Evolutionary conservation across 768 basidiomycete genomes (phyloP).

Genomic region (Lactifluus subvellereus): DNA sequence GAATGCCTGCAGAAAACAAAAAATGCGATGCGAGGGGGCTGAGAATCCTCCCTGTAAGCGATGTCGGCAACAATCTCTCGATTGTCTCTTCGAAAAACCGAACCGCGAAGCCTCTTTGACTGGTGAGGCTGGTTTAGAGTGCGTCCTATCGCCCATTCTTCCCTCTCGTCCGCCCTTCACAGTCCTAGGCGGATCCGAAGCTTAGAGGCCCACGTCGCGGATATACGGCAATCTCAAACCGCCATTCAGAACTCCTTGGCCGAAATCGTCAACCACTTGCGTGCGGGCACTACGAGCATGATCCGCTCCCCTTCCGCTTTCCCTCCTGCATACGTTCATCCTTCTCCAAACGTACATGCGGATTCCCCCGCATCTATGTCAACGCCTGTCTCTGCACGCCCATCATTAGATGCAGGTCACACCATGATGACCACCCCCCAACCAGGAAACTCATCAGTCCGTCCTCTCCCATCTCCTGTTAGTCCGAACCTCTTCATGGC

Average conservation of each 20-base stretch:
- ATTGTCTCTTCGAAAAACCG: slow-evolving; percentile 95
- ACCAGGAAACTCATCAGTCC: slow-evolving; percentile 29
- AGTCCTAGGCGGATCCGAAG: slow-evolving; percentile 75
- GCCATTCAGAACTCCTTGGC: slow-evolving; percentile 74
- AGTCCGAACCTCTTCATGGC: not conserved
- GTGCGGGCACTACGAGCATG: slow-evolving; percentile 42
- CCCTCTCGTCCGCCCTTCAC: not conserved
- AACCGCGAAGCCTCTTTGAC: slow-evolving; percentile 80
- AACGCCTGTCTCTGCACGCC: slow-evolving; percentile 35
- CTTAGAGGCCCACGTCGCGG: slow-evolving; percentile 80
- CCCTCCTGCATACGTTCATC: slow-evolving; percentile 49
- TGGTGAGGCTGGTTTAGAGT: slow-evolving; percentile 88
- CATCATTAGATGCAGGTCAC: slow-evolving; percentile 26
- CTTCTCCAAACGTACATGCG: slow-evolving; percentile 63
- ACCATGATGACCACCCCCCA: slow-evolving; percentile 26
- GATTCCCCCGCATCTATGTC: slow-evolving; percentile 40
- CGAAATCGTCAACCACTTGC: slow-evolving; percentile 75
- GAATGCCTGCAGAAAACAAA: slow-evolving; percentile 95
- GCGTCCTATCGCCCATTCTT: slow-evolving; percentile 31
- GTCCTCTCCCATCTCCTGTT: slow-evolving; percentile 15
- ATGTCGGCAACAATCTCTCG: slow-evolving; percentile 82
- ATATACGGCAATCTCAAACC: slow-evolving; percentile 66
- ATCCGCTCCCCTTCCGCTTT: slow-evolving; percentile 63
- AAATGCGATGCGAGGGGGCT: slow-evolving; percentile 96
- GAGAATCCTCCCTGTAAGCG: slow-evolving; percentile 96